phyloP scores from a whole-genome alignment of 164 flowering plant genomes.

The Magnolia changhungtana region DNA sequence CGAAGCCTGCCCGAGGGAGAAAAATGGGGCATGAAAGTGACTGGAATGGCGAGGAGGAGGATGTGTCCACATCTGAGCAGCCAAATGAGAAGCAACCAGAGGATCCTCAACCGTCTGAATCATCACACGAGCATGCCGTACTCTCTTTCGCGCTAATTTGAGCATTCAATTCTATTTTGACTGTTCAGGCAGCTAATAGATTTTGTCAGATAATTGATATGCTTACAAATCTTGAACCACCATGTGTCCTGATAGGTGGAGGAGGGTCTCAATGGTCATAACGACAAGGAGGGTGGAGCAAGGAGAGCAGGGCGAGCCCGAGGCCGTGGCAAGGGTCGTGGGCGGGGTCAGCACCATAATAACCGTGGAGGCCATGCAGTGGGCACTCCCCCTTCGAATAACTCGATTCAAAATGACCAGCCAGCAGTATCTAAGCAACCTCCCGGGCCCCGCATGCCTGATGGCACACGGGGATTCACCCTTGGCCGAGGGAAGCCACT shows the following conservation, averaged over 20 bases:
- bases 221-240: background rate
- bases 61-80: constrained; percentile 48
- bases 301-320: constrained; percentile 51
- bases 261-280: constrained; percentile 37
- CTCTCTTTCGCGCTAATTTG: background rate
- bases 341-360: constrained; percentile 46
- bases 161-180: background rate
- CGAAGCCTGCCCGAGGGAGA: constrained; percentile 50
- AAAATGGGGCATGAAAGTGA: constrained; percentile 55
- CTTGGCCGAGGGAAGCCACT: constrained; percentile 74
- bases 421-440: constrained; percentile 44
- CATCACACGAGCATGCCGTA: constrained; percentile 44
- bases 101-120: constrained; percentile 40
- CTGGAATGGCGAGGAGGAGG: constrained; percentile 54
- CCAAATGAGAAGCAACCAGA: constrained; percentile 52
- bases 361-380: constrained; percentile 41
- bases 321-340: constrained; percentile 71
- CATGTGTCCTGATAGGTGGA: constrained; percentile 46
- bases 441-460: constrained; percentile 89
- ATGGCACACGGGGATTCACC: constrained; percentile 73
- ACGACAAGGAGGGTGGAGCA: constrained; percentile 55
- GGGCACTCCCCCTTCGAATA: constrained; percentile 38
- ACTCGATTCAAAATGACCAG: constrained; percentile 26
- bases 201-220: background rate
- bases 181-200: background rate